Percentiles rank a stretch among this genome's conserved stretches.
Evolutionary conservation across 2,329 filamentous ascomycete genomes (phyloP).

Genomic region (Hypoxylon sp.): DNA sequence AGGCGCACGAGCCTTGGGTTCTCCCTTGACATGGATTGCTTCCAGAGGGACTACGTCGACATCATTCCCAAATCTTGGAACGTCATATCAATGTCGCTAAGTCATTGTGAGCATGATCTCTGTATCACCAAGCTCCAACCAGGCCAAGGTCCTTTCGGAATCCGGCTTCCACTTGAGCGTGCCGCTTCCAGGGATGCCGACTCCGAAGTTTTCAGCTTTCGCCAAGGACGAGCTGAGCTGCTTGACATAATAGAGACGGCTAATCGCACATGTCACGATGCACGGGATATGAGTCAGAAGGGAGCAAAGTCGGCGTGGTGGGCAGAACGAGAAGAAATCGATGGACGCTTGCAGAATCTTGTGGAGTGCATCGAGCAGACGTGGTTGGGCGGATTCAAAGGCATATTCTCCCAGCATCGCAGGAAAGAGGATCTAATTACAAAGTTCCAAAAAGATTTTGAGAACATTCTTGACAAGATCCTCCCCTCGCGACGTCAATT

Average conservation of each 20-base stretch:
- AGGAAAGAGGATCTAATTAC: slow-evolving; percentile 75
- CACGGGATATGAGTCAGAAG: slow-evolving; percentile 79
- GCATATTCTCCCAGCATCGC: slow-evolving; percentile 86
- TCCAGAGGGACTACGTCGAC: slow-evolving; percentile 86
- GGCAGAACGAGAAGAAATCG: slow-evolving; percentile 85
- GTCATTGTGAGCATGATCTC: slow-evolving; percentile 85
- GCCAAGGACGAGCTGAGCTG: slow-evolving; percentile 83
- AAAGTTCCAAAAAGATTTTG: slow-evolving; percentile 83
- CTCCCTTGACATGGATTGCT: slow-evolving; percentile 70
- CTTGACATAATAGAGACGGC: slow-evolving; percentile 85
- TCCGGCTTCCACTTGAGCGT: slow-evolving; percentile 87
- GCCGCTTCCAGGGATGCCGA: slow-evolving; percentile 86
- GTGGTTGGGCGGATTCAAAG: slow-evolving; percentile 95
- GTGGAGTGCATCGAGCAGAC: slow-evolving; percentile 89
- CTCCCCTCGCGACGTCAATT: slow-evolving; percentile 84
- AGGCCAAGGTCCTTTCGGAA: slow-evolving; percentile 83
- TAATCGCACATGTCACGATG: slow-evolving; percentile 85
- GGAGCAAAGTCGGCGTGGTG: slow-evolving; percentile 90
- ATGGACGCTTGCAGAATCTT: slow-evolving; percentile 81
- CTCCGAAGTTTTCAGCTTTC: slow-evolving; percentile 84
- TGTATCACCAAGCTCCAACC: slow-evolving; percentile 88
- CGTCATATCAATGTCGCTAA: slow-evolving; percentile 86
- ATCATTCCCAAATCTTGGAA: slow-evolving; percentile 88
- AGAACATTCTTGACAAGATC: slow-evolving; percentile 84
- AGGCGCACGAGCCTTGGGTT: slow-evolving; percentile 63